Conservation (phyloP, 1,284 basidiomycete species). For the Cutaneotrichosporon curvatum region DNA sequence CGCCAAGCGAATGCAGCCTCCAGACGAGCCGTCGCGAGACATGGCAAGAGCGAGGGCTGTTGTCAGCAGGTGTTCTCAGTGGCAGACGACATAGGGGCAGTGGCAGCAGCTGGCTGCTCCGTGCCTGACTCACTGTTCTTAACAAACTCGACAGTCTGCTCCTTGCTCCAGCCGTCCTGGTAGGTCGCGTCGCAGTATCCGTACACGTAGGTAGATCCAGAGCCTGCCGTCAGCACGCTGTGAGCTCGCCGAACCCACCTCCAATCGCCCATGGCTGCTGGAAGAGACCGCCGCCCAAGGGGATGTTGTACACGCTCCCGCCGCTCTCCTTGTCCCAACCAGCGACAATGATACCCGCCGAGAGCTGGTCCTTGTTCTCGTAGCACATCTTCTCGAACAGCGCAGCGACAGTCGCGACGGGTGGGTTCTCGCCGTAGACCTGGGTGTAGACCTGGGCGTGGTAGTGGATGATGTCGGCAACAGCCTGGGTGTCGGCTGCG, state of each 20-base stretch:
- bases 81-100: background rate
- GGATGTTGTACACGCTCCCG: constrained; percentile 95
- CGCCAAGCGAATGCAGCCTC: constrained; percentile 94
- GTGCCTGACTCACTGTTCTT: constrained; percentile 70
- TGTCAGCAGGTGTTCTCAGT: constrained; percentile 5
- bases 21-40: constrained; percentile 95
- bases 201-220: constrained; percentile 96
- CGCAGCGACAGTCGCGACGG: constrained; percentile 74
- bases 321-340: constrained; percentile 93
- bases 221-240: constrained; percentile 53
- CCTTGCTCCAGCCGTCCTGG: constrained; percentile 81
- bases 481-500: constrained; percentile 94
- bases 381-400: constrained; percentile 89
- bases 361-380: constrained; percentile 81
- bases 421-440: constrained; percentile 57
- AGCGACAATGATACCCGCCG: constrained; percentile 94
- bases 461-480: constrained; percentile 88
- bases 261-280: constrained; percentile 95
- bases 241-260: no score
- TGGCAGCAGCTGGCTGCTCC: background rate
- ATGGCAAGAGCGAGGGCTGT: constrained; percentile 89
- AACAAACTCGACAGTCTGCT: constrained; percentile 90
- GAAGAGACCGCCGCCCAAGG: constrained; percentile 87
- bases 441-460: constrained; percentile 74
- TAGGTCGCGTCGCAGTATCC: constrained; percentile 99